phyloP scores from a whole-genome alignment of 192 early-diverging fungal genomes.

The Coemansia sp. region DNA sequence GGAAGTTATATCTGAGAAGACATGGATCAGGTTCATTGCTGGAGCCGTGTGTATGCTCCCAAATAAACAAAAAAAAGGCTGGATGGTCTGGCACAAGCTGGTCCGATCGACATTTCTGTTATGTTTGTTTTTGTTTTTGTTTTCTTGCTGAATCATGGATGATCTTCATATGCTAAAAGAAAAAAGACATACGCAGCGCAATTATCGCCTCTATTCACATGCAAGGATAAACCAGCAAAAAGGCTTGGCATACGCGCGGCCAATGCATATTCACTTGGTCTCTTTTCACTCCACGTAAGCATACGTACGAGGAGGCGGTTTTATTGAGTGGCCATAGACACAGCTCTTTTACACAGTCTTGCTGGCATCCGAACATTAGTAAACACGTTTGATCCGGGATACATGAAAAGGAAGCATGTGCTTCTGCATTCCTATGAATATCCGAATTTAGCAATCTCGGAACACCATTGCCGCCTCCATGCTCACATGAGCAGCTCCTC shows the following conservation, averaged over 20 bases:
- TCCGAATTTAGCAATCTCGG: background rate
- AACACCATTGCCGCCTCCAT: background rate
- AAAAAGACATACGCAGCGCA: background rate
- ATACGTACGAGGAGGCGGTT: background rate
- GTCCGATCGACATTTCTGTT: too few relatives aligned
- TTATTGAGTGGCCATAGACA: background rate
- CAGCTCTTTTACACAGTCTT: too few relatives aligned
- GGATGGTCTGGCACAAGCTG: too few relatives aligned
- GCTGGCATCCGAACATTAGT: background rate
- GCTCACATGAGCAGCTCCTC: background rate
- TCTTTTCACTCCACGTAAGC: background rate
- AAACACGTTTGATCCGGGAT: background rate
- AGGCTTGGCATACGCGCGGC: background rate
- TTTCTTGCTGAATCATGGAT: too few relatives aligned
- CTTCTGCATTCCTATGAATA: background rate
- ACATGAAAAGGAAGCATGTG: background rate
- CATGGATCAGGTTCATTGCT: too few relatives aligned
- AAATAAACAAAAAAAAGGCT: too few relatives aligned
- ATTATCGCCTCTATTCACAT: background rate
- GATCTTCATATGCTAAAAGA: background rate
- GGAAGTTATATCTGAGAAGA: too few relatives aligned
- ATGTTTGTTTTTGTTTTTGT: too few relatives aligned
- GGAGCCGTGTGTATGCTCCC: too few relatives aligned
- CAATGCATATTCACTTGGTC: background rate
- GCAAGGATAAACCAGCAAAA: background rate